phyloP scores from a whole-genome alignment of 352 stramenopile species.

The Phytopythium helicoides region DNA sequence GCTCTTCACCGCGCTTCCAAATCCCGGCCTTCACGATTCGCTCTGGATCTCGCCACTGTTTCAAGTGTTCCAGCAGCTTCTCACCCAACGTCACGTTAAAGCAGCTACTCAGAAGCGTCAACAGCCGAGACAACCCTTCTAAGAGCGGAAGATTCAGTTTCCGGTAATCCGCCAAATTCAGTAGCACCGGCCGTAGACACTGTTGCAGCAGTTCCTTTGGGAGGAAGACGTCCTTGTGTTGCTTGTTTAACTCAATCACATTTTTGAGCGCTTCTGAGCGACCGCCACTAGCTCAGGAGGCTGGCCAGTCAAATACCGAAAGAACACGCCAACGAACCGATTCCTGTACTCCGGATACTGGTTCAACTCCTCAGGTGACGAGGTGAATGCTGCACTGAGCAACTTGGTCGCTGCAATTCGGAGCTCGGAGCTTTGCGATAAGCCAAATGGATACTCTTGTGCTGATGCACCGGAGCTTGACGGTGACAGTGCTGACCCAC shows the following conservation, averaged over 20 bases:
- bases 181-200: slow-evolving; percentile 93
- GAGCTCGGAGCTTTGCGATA: slow-evolving; percentile 78
- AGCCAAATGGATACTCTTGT: slow-evolving; percentile 85
- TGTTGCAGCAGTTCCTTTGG: slow-evolving; percentile 96
- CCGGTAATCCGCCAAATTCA: slow-evolving; percentile 96
- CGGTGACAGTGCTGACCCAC: slow-evolving; percentile 9
- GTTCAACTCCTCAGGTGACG: slow-evolving; percentile 80
- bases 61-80: slow-evolving; percentile 96
- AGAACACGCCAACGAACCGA: slow-evolving; percentile 89
- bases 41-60: slow-evolving; percentile 91
- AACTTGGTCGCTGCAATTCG: slow-evolving; percentile 87
- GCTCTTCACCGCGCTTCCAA: slow-evolving; percentile 94
- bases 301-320: slow-evolving; percentile 87
- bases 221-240: slow-evolving; percentile 85
- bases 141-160: slow-evolving; percentile 96
- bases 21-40: slow-evolving; percentile 90
- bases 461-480: slow-evolving; percentile 42
- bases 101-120: slow-evolving; percentile 94
- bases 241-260: slow-evolving; percentile 84
- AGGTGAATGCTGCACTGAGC: slow-evolving; percentile 82
- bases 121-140: slow-evolving; percentile 90
- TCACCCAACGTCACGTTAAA: slow-evolving; percentile 98
- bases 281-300: slow-evolving; percentile 78
- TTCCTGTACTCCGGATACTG: slow-evolving; percentile 83
- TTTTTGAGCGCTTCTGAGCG: slow-evolving; percentile 76